These are phyloP conservation scores for Teratosphaeria nubilosa DNA, from an alignment of 2,329 filamentous ascomycete genomes.

Conservation along the genomic window DNA sequence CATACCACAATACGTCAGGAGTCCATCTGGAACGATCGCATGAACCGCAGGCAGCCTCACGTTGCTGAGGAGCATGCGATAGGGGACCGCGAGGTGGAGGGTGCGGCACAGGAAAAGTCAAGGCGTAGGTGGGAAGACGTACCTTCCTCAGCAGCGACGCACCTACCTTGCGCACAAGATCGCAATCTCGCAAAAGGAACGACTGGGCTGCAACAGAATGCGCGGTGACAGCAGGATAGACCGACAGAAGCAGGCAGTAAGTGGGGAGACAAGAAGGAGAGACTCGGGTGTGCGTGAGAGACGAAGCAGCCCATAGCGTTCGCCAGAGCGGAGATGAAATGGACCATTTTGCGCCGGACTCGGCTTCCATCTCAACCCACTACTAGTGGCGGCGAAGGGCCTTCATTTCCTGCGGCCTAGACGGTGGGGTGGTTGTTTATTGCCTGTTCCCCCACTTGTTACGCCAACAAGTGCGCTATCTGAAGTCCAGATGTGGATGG, in stretches of 20 bases:
- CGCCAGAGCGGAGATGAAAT: neutral
- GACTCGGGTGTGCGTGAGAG: conserved; percentile 3
- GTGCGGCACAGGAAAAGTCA: neutral
- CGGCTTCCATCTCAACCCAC: neutral
- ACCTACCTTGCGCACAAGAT: neutral
- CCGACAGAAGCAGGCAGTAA: neutral
- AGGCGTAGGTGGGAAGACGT: conserved; percentile 1
- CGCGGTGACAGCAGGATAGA: neutral
- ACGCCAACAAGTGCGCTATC: neutral
- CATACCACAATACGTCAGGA: neutral
- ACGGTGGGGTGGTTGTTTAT: neutral
- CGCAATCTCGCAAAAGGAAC: conserved; percentile 2
- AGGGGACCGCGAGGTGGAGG: neutral
- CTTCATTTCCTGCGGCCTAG: neutral
- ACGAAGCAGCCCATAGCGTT: neutral
- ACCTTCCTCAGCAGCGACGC: conserved; percentile 1
- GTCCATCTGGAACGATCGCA: neutral
- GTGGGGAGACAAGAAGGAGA: conserved; percentile 2
- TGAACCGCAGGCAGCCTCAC: neutral
- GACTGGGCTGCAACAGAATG: conserved; percentile 1
- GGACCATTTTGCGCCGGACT: neutral
- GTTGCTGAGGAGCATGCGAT: neutral
- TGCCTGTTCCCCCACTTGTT: neutral
- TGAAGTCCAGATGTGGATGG: neutral
- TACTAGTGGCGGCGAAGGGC: neutral